These are phyloP conservation scores for Immersiella caudata DNA, from an alignment of 495 filamentous ascomycete species.

Conservation along the genomic window DNA sequence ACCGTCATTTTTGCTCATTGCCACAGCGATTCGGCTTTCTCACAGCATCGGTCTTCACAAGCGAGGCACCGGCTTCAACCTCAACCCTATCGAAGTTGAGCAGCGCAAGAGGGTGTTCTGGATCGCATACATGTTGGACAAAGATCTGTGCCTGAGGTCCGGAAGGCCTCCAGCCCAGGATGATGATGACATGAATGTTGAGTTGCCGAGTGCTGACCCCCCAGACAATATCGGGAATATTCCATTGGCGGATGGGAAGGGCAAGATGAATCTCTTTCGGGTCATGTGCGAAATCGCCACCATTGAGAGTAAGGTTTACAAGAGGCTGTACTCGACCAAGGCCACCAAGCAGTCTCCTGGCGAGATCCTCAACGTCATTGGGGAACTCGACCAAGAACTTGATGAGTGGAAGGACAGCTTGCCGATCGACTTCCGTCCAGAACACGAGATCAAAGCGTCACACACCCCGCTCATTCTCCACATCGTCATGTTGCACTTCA, in stretches of 20 bases:
- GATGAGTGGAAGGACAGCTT: constrained; percentile 97
- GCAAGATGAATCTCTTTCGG: constrained; percentile 91
- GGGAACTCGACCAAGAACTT: constrained; percentile 88
- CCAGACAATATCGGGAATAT: constrained; percentile 92
- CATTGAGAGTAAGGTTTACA: constrained; percentile 94
- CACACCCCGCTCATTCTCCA: constrained; percentile 91
- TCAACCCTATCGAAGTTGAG: constrained; percentile 89
- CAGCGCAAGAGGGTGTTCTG: constrained; percentile 97
- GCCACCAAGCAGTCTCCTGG: constrained; percentile 91
- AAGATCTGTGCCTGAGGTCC: constrained; percentile 90
- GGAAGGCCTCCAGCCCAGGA: constrained; percentile 93
- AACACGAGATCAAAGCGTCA: constrained; percentile 88
- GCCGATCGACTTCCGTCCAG: constrained; percentile 89
- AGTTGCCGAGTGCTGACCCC: constrained; percentile 89
- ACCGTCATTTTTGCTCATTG: constrained; percentile 89
- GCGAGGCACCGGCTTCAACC: constrained; percentile 83
- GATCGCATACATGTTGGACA: constrained; percentile 96
- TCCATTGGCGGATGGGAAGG: constrained; percentile 83
- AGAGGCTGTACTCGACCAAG: constrained; percentile 88
- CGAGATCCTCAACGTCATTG: constrained; percentile 92
- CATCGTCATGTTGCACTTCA: constrained; percentile 89
- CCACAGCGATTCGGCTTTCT: constrained; percentile 87
- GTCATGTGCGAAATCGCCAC: constrained; percentile 87
- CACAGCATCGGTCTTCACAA: constrained; percentile 97
- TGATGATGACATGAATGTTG: constrained; percentile 98